Base-by-base conservation (phyloP, 140 eudicot species). In the Flaveria floridana region DNA sequence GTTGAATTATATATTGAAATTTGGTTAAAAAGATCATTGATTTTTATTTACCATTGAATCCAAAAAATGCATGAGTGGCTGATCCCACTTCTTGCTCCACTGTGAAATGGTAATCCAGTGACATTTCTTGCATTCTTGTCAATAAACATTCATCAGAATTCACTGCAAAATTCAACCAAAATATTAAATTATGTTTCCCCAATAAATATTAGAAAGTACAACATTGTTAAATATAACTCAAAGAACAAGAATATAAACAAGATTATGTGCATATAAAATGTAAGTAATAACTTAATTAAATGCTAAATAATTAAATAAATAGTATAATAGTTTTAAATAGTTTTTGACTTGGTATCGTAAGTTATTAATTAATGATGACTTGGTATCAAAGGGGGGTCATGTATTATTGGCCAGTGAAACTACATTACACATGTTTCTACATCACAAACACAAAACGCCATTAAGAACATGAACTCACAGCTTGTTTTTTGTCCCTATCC, bases 81-180 rank as follows among this genome's bases (percentile, higher is more conserved):
- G 98, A 93, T 67, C 98, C 98, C 7, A 93, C 98, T 88, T 93
- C 97, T 88, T 93, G 98, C 80, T 93, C 98, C 25, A 92, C 98
- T 2, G 88, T 92, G 68, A 92, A 92, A 83, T 92, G 98, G 78
- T 93, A 93, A 84, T 93, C 97, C 23, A 93, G 79, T 18, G 98
- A 93, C 98, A 93, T 93, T 72, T 93, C 98, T 87, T 93, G 97
- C 98, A 93, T 93, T 75, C 98, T 90, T 81, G 98, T 90, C 86
- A 93, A 81, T 75, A 93, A 77, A 68, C 98, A 93, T 75, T 93
- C 98, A 73, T 93, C 81, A 4, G 98, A 78, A 68, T 93, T 93
- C 83, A 93, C 98, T 93, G 97, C 82, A 85, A 37, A 79, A 39
- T 13, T 26, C 12, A 62, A 59, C 41, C 46, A 30, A 0, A 47